Evolutionary conservation across 306 rosid species (phyloP), one percentile per base, ranked within the genome.

Genomic region (Vigna radiata): DNA sequence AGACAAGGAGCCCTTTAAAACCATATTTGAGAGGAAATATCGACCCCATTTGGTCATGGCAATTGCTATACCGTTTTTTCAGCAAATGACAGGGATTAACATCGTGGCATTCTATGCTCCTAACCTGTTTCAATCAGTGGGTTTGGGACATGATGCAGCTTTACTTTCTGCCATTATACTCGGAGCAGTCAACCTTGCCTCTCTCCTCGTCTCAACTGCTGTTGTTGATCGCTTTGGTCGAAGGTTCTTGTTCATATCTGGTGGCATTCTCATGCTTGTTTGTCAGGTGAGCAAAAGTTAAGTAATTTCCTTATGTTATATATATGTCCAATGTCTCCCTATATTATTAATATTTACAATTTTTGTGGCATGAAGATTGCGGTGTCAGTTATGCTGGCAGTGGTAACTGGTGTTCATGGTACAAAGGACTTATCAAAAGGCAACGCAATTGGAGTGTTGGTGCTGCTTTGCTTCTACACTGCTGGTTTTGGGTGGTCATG

Each of bases 401-500:
- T 33, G 37, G 81, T 73, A 49, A 76, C 83, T 0, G 97, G 97
- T 1, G 84, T 72, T 50, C 64, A 82, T 6, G 95, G 95, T 46
- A 69, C 81, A 9, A 25, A 76, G 69, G 83, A 62, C 6, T 79
- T 90, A 17, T 55, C 93, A 0, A 84, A 87, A 81, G 85, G 87
- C 17, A 75, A 83, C 18, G 85, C 90, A 1, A 11, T 80, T 39
- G 1, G 88, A 15, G 88, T 93, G 16, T 58, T 93, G 43, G 90
- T 89, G 68, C 66, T 90, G 13, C 43, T 93, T 74, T 87, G 92
- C 44, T 0, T 73, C 0, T 90, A 90, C 27, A 31, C 92, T 8
- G 91, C 86, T 4, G 96, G 94, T 15, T 93, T 89, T 75, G 94
- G 92, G 8, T 90, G 91, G 92, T 93, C 97, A 11, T 90, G 97